Percentiles rank a stretch among this genome's conserved stretches.
phyloP scores from a whole-genome alignment of 495 filamentous ascomycete species.

The Lophiotrema nucula region DNA sequence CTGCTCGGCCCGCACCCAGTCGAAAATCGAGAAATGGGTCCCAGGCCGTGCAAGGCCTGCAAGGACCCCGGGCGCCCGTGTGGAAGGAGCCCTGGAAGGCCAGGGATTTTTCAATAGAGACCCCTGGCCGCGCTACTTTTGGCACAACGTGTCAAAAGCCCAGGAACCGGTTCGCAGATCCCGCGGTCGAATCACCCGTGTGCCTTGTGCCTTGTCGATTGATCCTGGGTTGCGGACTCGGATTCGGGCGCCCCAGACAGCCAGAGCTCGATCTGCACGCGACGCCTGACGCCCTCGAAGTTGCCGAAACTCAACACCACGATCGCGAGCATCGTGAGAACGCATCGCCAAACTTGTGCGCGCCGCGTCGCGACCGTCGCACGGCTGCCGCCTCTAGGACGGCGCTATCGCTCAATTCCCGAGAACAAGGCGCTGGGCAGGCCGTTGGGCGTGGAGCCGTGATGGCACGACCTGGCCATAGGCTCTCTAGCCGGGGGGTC shows the following conservation, averaged over 20 bases:
- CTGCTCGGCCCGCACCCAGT: conserved; percentile 27
- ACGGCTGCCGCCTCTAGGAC: not conserved
- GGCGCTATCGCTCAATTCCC: conserved; percentile 16
- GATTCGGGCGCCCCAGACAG: not conserved
- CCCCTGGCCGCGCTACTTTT: conserved; percentile 23
- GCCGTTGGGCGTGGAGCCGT: conserved; percentile 7
- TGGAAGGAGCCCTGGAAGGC: not conserved
- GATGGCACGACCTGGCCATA: conserved; percentile 27
- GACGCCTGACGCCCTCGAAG: not conserved
- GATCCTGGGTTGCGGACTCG: conserved; percentile 24
- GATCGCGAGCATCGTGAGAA: no score
- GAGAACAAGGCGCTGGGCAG: conserved; percentile 28
- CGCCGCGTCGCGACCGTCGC: not conserved
- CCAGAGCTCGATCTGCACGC: not conserved
- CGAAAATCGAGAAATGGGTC: conserved; percentile 16
- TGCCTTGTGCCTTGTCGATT: not conserved
- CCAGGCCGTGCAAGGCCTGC: not conserved
- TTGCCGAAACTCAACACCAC: no score
- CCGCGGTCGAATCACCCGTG: conserved; percentile 27
- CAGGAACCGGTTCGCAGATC: conserved; percentile 35
- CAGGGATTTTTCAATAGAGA: conserved; percentile 10
- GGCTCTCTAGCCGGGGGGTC: conserved; percentile 26
- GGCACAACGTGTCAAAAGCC: conserved; percentile 23
- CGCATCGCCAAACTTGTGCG: no score
- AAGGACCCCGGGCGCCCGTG: not conserved